These are phyloP conservation scores for Pyricularia sp. DNA, from an alignment of 2,329 filamentous ascomycete genomes.

Conservation along the genomic window DNA sequence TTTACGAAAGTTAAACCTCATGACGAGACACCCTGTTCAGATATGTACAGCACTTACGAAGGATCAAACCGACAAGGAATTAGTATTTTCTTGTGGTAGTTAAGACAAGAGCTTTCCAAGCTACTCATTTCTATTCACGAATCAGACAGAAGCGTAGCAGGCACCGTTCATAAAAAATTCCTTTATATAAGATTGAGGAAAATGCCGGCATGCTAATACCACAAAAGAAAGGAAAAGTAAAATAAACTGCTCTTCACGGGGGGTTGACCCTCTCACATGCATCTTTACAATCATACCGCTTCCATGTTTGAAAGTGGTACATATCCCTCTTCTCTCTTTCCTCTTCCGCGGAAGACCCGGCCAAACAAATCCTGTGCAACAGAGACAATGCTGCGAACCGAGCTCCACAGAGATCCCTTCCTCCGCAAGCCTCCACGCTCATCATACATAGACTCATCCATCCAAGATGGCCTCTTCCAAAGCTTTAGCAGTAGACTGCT, in stretches of 20 bases:
- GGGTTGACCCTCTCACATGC: background rate
- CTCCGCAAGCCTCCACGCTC: slow-evolving; percentile 38
- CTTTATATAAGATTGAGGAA: too few species aligned
- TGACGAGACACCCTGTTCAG: too few species aligned
- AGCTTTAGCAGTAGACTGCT: slow-evolving; percentile 77
- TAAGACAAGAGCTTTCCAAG: too few species aligned
- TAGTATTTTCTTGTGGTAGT: too few species aligned
- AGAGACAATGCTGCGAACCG: slow-evolving; percentile 27
- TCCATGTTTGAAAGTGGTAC: slow-evolving; percentile 49
- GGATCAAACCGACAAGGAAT: background rate
- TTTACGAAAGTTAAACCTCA: too few species aligned
- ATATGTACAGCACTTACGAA: background rate
- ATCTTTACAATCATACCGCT: slow-evolving; percentile 6
- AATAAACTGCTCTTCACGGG: background rate
- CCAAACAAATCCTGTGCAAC: slow-evolving; percentile 30
- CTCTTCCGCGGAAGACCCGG: slow-evolving; percentile 20
- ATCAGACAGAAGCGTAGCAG: too few species aligned
- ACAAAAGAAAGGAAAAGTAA: background rate
- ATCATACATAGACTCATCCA: slow-evolving; percentile 62
- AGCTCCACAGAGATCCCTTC: slow-evolving; percentile 31
- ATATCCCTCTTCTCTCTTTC: slow-evolving; percentile 44
- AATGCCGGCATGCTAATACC: too few species aligned
- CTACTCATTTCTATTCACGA: too few species aligned
- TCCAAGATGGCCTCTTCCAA: slow-evolving; percentile 80
- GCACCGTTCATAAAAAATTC: too few species aligned